Conservation (phyloP, 2,329 filamentous ascomycete species). For the Colletotrichum cereale region DNA sequence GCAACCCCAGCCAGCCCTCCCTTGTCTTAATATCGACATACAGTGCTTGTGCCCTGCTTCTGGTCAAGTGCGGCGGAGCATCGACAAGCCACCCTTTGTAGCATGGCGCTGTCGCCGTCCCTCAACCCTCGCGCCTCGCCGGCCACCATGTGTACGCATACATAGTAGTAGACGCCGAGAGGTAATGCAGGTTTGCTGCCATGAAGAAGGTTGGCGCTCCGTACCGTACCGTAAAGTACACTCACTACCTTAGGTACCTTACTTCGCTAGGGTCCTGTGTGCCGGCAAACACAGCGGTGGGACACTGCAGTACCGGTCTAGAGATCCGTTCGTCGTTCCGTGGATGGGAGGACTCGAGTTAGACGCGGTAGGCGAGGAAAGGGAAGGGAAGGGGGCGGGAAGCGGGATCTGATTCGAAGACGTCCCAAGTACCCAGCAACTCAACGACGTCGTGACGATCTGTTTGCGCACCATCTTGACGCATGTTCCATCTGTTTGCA, state of each 20-base stretch:
- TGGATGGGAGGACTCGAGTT: neutral
- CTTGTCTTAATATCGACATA: conserved; percentile 27
- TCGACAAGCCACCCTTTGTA: conserved; percentile 25
- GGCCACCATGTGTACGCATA: conserved; percentile 27
- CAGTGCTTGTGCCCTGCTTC: conserved; percentile 34
- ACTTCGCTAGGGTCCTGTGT: neutral
- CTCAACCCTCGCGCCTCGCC: conserved; percentile 6
- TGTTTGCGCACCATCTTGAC: conserved; percentile 1
- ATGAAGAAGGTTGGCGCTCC: neutral
- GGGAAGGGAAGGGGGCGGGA: neutral
- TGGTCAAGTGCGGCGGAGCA: conserved; percentile 33
- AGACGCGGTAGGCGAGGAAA: conserved; percentile 25
- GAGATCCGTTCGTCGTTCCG: neutral
- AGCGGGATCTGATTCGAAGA: neutral
- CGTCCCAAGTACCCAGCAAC: neutral
- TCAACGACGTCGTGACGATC: neutral
- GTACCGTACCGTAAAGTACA: too few relatives aligned
- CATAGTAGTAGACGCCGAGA: conserved; percentile 9
- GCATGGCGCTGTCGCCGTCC: conserved; percentile 30
- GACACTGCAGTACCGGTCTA: neutral
- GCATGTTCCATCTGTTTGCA: conserved; percentile 17
- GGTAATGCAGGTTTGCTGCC: neutral
- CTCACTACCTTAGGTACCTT: too few relatives aligned
- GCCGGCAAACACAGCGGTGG: neutral
- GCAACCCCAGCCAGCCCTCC: conserved; percentile 1